Base-by-base conservation (phyloP, 2,329 filamentous ascomycete species). In the Cladosporium sp. region DNA sequence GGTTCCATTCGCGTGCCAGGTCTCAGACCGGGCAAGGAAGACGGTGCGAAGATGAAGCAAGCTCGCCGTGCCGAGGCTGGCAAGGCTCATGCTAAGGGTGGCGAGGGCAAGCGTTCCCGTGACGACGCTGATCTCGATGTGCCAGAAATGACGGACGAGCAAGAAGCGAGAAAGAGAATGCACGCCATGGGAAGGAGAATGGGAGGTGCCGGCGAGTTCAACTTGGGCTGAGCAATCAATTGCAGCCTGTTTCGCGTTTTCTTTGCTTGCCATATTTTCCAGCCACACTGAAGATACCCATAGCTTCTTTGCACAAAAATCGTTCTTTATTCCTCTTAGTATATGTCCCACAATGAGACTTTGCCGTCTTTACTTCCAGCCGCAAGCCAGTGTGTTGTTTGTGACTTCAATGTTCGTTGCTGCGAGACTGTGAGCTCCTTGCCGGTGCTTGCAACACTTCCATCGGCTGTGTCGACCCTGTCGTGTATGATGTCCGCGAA, bases 311-410 rank as follows among this genome's bases (percentile, higher is more conserved):
- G 54, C 54, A 55, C 30, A 55, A 25, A 38, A 30, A 55, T 22
- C 25, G 20, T 55, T 22, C 9, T 38, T n/a, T 25, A 25, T 15
- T 20, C 1, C 37, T 20, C 1, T 37, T 12, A 81, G 59, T 94
- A 99, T 60, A 97, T 86, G 76, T 97, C 90, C 94, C 94, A 99
- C 65, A 99, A 77, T 70, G 91, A 96, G 63, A 97, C 85, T 72
- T 95, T 96, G 17, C 93, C 94, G 76, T 97, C 94, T 73, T 97
- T 99, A 58, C 90, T 89, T 1, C 94, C 94, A 1, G 86, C 90
- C 17, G 88, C 94, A 54, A 97, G 73, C 92, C 93, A 97, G 73
- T 97, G 93, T 22, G 88, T 88, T 52, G 78, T 79, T 67, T 83
- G 86, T 11, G 88, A 87, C 66, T 85, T 86, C 47, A 72, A 66